Evolutionary conservation across 768 basidiomycete species (phyloP), one percentile per base, ranked within the genome.

Genomic region (Boletellus ananiceps): DNA sequence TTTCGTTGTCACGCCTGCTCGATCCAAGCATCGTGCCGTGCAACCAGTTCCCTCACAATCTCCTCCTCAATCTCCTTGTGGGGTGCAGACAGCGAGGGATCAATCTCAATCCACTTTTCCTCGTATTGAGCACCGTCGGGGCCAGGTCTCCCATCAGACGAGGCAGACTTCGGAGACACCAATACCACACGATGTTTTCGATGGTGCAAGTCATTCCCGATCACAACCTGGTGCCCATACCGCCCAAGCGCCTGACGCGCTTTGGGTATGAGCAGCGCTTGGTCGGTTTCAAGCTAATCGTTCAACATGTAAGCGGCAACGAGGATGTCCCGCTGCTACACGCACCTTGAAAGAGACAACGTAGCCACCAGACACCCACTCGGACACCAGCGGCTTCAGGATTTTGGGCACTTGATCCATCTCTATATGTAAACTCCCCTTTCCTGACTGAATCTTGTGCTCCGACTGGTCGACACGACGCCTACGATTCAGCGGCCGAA

Each of bases 331-430:
- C 23, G 33, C 14, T 23, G 6, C 6, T 12, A 12, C n/a, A 52
- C 65, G 18, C 47, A 93, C 95, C 81, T 99, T 99, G 80, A 99
- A 99, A 0, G 93, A 95, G 35, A 99, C 91, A 34, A 97, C 85
- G 64, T 84, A 98, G 0, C 92, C 94, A 39, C 88, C 82, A 7
- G 77, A 82, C 1, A 83, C 86, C 95, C 96, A 99, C 65, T 98
- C 92, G 39, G 87, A 83, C 7, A 97, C 93, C 71, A 99, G 74
- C 0, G 93, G 88, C 66, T 90, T 88, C 40, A 99, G 72, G 32
- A 97, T 85, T 69, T 99, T 99, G 8, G 96, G 96, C 0, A 98
- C 94, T 66, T 97, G 93, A 63, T 99, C 96, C 96, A 98, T 99
- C 68, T 98, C 94, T 48, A 98, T 88, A 40, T 82, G 80, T 21